Evolutionary conservation across 768 basidiomycete genomes (phyloP).

Genomic region (Pulveroboletus sp.): DNA sequence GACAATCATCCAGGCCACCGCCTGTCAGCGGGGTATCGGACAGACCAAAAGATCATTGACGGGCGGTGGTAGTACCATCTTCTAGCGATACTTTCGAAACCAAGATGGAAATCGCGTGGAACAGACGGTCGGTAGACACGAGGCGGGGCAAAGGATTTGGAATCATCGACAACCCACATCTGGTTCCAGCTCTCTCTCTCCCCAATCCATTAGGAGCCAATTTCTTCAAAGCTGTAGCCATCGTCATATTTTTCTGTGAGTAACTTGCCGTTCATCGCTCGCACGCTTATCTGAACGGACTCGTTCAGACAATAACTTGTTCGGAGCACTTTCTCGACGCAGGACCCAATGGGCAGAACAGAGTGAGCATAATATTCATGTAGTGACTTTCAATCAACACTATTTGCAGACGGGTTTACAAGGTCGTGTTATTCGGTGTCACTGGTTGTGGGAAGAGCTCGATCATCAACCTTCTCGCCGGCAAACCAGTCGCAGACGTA

Average conservation of each 20-base stretch:
- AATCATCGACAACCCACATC: slow-evolving; percentile 1
- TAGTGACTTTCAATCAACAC: slow-evolving; percentile 1
- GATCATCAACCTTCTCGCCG: slow-evolving; percentile 27
- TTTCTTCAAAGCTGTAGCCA: neutral
- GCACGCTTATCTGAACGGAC: neutral
- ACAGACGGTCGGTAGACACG: slow-evolving; percentile 8
- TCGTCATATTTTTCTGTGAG: slow-evolving; percentile 6
- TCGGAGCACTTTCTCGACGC: neutral
- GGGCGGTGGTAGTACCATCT: neutral
- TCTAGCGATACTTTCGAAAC: neutral
- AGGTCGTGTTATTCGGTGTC: slow-evolving; percentile 26
- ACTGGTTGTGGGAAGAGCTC: slow-evolving; percentile 31
- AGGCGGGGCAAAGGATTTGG: slow-evolving; percentile 11
- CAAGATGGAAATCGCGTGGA: slow-evolving; percentile 15
- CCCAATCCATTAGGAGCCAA: neutral
- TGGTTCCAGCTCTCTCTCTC: neutral
- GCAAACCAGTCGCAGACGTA: slow-evolving; percentile 22
- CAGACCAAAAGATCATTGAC: neutral
- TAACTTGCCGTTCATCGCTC: neutral
- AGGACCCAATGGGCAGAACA: slow-evolving; percentile 4
- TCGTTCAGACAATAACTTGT: neutral
- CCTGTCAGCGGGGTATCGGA: neutral
- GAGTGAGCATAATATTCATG: slow-evolving; percentile 14
- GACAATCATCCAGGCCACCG: neutral
- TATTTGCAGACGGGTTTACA: slow-evolving; percentile 16